phyloP scores from a whole-genome alignment of 768 basidiomycete genomes.

The Boletus rex-veris region DNA sequence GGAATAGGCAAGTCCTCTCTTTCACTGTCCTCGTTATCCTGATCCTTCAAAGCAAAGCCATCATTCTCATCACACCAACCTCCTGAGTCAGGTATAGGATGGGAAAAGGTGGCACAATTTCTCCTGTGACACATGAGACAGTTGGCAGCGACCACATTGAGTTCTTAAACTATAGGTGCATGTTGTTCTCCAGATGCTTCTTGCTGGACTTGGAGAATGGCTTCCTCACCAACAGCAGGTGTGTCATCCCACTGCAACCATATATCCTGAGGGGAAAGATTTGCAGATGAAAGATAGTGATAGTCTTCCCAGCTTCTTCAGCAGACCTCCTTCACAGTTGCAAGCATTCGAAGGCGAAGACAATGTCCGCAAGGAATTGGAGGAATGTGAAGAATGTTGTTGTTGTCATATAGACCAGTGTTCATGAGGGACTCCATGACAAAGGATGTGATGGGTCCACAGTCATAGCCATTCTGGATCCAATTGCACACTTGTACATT shows the following conservation, averaged over 20 bases:
- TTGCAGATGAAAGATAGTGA: background rate
- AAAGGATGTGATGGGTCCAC: conserved; percentile 5
- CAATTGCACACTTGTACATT: background rate
- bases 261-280: background rate
- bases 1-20: too few species aligned
- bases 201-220: background rate
- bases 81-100: too few species aligned
- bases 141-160: background rate
- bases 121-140: background rate
- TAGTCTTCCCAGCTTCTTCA: conserved; percentile 3
- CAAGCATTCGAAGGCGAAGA: background rate
- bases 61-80: too few species aligned
- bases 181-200: background rate
- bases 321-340: background rate
- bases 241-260: conserved; percentile 1
- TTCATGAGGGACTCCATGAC: conserved; percentile 5
- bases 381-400: background rate
- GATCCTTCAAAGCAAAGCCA: too few species aligned
- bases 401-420: background rate
- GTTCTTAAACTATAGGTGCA: background rate
- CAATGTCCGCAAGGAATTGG: background rate
- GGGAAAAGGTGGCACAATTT: too few species aligned
- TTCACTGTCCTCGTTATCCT: too few species aligned
- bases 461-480: background rate
- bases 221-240: background rate